These are phyloP conservation scores for Stylonectria norvegica DNA, from an alignment of 2,329 filamentous ascomycete species.

Conservation along the genomic window DNA sequence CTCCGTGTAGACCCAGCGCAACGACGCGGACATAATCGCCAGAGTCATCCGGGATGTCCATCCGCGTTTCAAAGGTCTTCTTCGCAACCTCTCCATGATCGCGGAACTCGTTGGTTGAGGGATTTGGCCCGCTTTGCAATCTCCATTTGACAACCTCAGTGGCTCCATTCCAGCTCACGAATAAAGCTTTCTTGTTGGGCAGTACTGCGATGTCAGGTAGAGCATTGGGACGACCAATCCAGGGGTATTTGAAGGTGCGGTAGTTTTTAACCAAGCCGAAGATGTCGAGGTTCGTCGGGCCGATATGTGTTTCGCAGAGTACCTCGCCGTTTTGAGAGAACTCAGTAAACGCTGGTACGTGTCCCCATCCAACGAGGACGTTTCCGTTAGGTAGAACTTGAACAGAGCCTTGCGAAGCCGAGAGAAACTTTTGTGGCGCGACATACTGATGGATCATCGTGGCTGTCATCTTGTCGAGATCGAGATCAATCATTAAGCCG, in stretches of 20 bases:
- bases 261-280: slow-evolving; percentile 48
- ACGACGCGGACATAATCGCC: slow-evolving; percentile 19
- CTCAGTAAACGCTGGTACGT: slow-evolving; percentile 45
- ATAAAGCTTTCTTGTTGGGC: slow-evolving; percentile 28
- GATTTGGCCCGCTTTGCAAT: slow-evolving; percentile 18
- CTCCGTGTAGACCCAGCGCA: slow-evolving; percentile 14
- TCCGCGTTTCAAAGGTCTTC: slow-evolving; percentile 20
- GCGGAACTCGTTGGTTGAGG: slow-evolving; percentile 5
- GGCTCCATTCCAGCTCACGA: slow-evolving; percentile 54
- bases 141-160: slow-evolving; percentile 46
- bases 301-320: slow-evolving; percentile 52
- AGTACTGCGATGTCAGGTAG: slow-evolving; percentile 24
- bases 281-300: slow-evolving; percentile 32
- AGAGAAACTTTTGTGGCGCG: slow-evolving; percentile 46
- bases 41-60: slow-evolving; percentile 13
- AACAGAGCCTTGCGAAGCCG: slow-evolving; percentile 36
- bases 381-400: slow-evolving; percentile 53
- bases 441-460: slow-evolving; percentile 42
- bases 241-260: slow-evolving; percentile 51
- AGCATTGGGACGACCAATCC: slow-evolving; percentile 44
- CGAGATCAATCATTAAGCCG: slow-evolving; percentile 26
- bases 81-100: slow-evolving; percentile 14
- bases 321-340: slow-evolving; percentile 45
- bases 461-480: slow-evolving; percentile 16
- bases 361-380: slow-evolving; percentile 56